phyloP scores from a whole-genome alignment of 805 yeast species.

The Nematodospora valgi region DNA sequence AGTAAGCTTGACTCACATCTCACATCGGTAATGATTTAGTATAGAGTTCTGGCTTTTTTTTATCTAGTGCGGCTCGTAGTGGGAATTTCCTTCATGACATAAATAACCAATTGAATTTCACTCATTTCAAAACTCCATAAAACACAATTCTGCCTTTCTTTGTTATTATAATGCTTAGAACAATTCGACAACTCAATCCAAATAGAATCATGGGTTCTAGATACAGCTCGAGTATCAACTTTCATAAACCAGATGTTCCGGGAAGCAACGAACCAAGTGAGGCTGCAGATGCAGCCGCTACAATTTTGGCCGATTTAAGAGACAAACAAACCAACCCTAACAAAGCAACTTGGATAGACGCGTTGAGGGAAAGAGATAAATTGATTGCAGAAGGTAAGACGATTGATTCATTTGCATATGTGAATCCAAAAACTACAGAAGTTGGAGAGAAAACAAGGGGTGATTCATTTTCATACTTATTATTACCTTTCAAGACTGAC shows the following conservation, averaged over 20 bases:
- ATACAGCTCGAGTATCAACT: constrained; percentile 12
- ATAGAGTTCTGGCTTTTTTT: too few relatives aligned
- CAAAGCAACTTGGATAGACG: constrained; percentile 82
- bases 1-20: too few relatives aligned
- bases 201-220: neutral
- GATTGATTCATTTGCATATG: constrained; percentile 67
- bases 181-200: neutral
- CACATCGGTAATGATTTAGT: too few relatives aligned
- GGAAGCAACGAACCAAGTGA: constrained; percentile 51
- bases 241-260: constrained; percentile 32
- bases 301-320: constrained; percentile 57
- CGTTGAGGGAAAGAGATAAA: constrained; percentile 68
- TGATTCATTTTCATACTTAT: constrained; percentile 70
- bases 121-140: too few relatives aligned
- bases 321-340: constrained; percentile 46
- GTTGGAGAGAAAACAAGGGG: constrained; percentile 70
- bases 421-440: constrained; percentile 65
- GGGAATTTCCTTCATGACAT: too few relatives aligned
- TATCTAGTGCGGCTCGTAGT: too few relatives aligned
- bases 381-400: constrained; percentile 71
- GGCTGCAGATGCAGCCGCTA: constrained; percentile 75
- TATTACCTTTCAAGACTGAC: constrained; percentile 82
- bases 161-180: constrained; percentile 3
- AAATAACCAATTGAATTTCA: too few relatives aligned
- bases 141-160: too few relatives aligned